These are phyloP conservation scores for Calonectria pseudoreteaudii DNA, from an alignment of 2,329 filamentous ascomycete genomes.

Conservation along the genomic window DNA sequence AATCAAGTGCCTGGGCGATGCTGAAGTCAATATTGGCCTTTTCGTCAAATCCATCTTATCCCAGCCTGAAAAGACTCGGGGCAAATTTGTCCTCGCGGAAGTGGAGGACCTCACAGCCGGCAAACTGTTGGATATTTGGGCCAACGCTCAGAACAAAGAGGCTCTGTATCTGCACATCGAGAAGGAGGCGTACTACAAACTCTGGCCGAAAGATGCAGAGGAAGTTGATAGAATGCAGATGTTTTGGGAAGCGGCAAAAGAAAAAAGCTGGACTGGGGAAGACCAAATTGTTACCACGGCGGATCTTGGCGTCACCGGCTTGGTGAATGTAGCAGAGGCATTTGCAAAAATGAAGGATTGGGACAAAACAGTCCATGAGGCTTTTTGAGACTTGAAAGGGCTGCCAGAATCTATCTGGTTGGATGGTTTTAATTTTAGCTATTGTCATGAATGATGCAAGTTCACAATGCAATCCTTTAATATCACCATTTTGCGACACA, in stretches of 20 bases:
- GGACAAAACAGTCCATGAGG: neutral
- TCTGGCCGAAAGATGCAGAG: slow-evolving; percentile 47
- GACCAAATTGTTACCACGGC: slow-evolving; percentile 36
- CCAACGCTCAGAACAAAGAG: slow-evolving; percentile 38
- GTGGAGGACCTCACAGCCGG: slow-evolving; percentile 39
- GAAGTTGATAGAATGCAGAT: slow-evolving; percentile 44
- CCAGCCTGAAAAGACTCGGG: slow-evolving; percentile 45
- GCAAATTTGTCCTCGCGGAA: slow-evolving; percentile 45
- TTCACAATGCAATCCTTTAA: neutral
- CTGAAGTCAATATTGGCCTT: slow-evolving; percentile 46
- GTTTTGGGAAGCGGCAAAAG: slow-evolving; percentile 41
- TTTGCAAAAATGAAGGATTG: slow-evolving; percentile 15
- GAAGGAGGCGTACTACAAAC: slow-evolving; percentile 40
- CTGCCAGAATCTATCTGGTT: neutral
- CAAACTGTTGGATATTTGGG: slow-evolving; percentile 47
- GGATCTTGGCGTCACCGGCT: slow-evolving; percentile 39
- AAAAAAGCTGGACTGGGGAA: slow-evolving; percentile 40
- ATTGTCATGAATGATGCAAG: neutral
- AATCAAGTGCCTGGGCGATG: slow-evolving; percentile 47
- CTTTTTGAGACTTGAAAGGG: neutral
- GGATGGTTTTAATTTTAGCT: neutral
- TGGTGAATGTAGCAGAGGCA: slow-evolving; percentile 26
- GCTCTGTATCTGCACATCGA: slow-evolving; percentile 41
- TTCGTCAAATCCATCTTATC: slow-evolving; percentile 48
- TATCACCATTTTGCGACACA: too few relatives aligned